Percentiles rank a stretch among this genome's conserved stretches.
These are phyloP conservation scores for Epipyxis sp. DNA, from an alignment of 108 stramenopile species.

Conservation along the genomic window DNA sequence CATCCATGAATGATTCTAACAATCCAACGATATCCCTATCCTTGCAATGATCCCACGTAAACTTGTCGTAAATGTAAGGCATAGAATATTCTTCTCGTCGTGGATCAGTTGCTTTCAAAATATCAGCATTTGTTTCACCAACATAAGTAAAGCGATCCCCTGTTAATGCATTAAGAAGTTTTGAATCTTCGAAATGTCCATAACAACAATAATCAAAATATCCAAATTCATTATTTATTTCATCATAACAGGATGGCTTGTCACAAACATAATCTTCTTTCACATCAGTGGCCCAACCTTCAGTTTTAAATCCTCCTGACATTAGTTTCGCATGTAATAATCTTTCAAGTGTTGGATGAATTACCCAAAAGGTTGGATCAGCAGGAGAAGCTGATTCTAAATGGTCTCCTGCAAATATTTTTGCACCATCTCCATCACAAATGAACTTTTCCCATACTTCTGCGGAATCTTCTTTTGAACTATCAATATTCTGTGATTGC, in stretches of 20 bases:
- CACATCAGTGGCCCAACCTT: constrained; percentile 33
- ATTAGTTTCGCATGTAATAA: too few species aligned
- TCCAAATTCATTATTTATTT: background rate
- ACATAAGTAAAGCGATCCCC: background rate
- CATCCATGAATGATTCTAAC: too few species aligned
- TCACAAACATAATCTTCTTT: background rate
- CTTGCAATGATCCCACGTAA: constrained; percentile 48
- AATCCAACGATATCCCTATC: too few species aligned
- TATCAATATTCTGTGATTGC: background rate
- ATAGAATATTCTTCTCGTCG: background rate
- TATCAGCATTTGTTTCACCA: background rate
- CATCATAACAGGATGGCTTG: background rate
- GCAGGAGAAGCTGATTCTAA: constrained; percentile 17
- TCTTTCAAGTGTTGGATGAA: constrained; percentile 45
- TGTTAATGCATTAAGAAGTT: too few species aligned
- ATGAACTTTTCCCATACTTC: background rate
- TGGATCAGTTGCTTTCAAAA: background rate
- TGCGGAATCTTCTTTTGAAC: background rate
- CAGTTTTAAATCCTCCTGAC: constrained; percentile 4
- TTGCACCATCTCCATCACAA: background rate
- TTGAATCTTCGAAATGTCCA: background rate
- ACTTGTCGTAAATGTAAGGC: constrained; percentile 49
- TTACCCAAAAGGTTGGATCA: constrained; percentile 41
- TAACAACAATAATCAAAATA: background rate
- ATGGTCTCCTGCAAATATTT: too few species aligned